Evolutionary conservation across 2,329 filamentous ascomycete genomes (phyloP), one percentile per base, ranked within the genome.

Genomic region (Myriosclerotinia scirpicola): DNA sequence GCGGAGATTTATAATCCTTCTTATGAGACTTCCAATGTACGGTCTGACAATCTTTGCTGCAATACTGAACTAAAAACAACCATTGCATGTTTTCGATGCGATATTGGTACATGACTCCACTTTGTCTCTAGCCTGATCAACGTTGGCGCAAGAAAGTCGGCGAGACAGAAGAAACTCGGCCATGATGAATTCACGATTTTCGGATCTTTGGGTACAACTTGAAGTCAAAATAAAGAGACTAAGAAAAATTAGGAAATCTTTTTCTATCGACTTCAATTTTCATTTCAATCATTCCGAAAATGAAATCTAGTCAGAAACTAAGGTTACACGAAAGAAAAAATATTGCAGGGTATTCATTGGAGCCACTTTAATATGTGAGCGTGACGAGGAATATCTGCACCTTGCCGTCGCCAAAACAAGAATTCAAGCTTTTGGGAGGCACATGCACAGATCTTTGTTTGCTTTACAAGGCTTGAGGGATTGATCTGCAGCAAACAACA

Each of bases 11-110:
- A n/a, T 40, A 67, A 36, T 64, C 65, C 14, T 26, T 22, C 30
- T 64, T 67, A 26, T 67, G 65, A 5, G 12, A 3, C 11, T 36
- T 26, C 65, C 65, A 67, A 42, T 67, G 50, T 17, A 30, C 52
- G 5, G 5, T 4, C 50, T 67, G 59, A 26, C 59, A 67, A 75
- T 79, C 90, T 5, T 80, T 46, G 12, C 56, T 46, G 17, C 55
- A 66, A 36, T 66, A 66, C 46, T 65, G 63, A 7, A 65, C 63
- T 12, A 65, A 52, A n/a, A 34, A n/a, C 63, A 60, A n/a, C 42
- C n/a, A n/a, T 26, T 60, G n/a, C 54, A 65, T 20, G 42, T 34
- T 50, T 40, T 40, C 2, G 34, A 59, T 22, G 34, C 63, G 15
- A 26, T 17, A 1, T 22, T 22, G 17, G 17, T 15, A 22, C 63